Base-by-base conservation (phyloP, 768 basidiomycete species). In the Ephemerocybe angulata region DNA sequence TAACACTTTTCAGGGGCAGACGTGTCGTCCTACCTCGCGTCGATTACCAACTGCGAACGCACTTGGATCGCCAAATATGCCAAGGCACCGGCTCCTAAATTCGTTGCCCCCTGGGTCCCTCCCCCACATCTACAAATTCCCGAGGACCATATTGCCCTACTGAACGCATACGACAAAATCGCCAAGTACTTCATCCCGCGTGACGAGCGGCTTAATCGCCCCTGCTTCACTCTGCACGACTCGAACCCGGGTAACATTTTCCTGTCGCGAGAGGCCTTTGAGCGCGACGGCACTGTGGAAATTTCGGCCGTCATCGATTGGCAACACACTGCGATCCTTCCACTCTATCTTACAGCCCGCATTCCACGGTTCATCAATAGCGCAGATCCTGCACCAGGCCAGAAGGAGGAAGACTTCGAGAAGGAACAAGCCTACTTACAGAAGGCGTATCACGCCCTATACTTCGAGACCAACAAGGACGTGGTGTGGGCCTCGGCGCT, bases 401-500 rank as follows among this genome's bases (percentile, higher is more conserved):
- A 56, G 37, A 41, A 33, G 33, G 55, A 56, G 52, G 55, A 51
- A 52, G 55, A 52, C 6, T 56, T 56, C 31, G 19, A 15, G 50
- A 56, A 56, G 50, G 50, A 56, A 31, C 40, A 19, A 46, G 50
- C 49, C 29, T 56, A 51, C 28, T 56, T 56, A 50, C 49, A 38
- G 37, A 44, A 51, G 52, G 49, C 40, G 35, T 56, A 56, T 33
- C 55, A 56, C 35, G 55, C 55, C 24, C 37, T 56, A 29, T 56
- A 56, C 41, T 38, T 41, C 50, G 55, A 56, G 25, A 56, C 55
- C 41, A 50, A 47, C 38, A 22, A 52, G 42, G 55, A 56, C 37
- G 38, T 56, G 21, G 55, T 52, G 27, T 56, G 55, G 55, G 55
- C 55, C 30, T 51, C 55, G 40, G 25, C 55, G 25, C 55, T 56